Base-by-base conservation (phyloP, 2,329 filamentous ascomycete genomes). In the Colletotrichum liaoningense region DNA sequence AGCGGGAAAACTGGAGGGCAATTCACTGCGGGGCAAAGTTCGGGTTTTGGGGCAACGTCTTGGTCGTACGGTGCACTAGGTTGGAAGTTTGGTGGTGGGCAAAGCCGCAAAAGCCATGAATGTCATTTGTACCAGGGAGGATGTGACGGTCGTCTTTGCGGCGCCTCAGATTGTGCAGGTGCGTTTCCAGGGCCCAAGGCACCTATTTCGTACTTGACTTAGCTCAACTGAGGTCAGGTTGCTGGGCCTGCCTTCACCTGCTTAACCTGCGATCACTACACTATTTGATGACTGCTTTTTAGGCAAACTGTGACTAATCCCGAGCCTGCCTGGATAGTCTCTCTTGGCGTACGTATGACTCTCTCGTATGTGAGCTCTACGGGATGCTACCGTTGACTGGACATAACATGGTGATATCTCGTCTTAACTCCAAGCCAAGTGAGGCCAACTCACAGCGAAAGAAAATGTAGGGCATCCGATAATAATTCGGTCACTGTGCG, bases 1-100 rank as follows among this genome's bases (percentile, higher is more conserved):
- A 58, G 14, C 64, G 26, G n/a, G 52, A 38, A 65, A 65, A 65
- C 33, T 24, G 33, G 52, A 38, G 33, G 52, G 65, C 52, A 49
- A 59, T 63, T 72, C 69, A 63, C 65, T 73, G 70, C 70, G 70
- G 70, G 70, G 70, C 70, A 60, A 59, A 35, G 35, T 38, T 64
- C 52, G 24, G 33, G 28, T 30, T 46, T 38, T 26, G 28, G 55
- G 64, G 42, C 35, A 28, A 24, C 35, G 38, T 63, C 33, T 58
- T 19, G 59, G 62, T 59, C 33, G 52, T 33, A 42, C 67, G 30
- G 67, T 63, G 38, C 59, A 63, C 38, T 30, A 33, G 30, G 30
- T 33, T 42, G 38, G 14, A 42, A 42, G 38, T 42, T 42, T 65
- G 35, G 59, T 57, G 54, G 49, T 55, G 49, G 49, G 49, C 49